phyloP scores from a whole-genome alignment of 345 rosid genomes.

The Cochlearia excelsa region DNA sequence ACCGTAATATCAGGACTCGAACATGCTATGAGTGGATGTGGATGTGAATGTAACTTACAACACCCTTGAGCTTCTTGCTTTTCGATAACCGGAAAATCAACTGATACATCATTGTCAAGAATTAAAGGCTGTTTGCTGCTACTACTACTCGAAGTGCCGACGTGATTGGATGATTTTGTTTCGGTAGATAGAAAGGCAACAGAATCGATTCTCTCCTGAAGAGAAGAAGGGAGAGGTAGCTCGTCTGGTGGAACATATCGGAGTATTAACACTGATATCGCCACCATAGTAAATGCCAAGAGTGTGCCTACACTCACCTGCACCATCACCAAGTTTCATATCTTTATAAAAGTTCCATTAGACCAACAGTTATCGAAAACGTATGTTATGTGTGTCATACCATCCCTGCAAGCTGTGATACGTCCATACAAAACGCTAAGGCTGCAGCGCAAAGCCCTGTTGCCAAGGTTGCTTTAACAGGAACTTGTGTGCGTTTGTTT shows the following conservation, averaged over 20 bases:
- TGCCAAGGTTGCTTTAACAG: constrained; percentile 65
- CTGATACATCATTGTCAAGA: constrained; percentile 28
- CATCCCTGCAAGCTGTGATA: constrained; percentile 84
- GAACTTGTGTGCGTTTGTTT: constrained; percentile 64
- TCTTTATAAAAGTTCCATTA: neutral
- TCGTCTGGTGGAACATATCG: constrained; percentile 91
- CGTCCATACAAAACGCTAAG: constrained; percentile 81
- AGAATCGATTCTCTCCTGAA: constrained; percentile 65
- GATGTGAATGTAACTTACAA: constrained; percentile 45
- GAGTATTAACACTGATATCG: constrained; percentile 76
- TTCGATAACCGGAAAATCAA: constrained; percentile 42
- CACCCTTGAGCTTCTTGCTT: constrained; percentile 51
- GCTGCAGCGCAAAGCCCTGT: constrained; percentile 71
- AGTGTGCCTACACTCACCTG: constrained; percentile 99
- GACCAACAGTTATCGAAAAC: neutral
- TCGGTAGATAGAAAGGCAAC: constrained; percentile 40
- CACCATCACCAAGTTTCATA: constrained; percentile 19
- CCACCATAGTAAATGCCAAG: constrained; percentile 92
- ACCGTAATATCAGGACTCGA: neutral
- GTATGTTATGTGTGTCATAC: constrained; percentile 31
- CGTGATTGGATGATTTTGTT: constrained; percentile 21
- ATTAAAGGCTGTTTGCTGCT: constrained; percentile 49
- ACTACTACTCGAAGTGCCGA: constrained; percentile 32
- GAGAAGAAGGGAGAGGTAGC: constrained; percentile 59
- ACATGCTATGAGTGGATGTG: neutral